Percentiles rank a stretch among this genome's conserved stretches.
These are phyloP conservation scores for Melampsora larici-populina DNA, from an alignment of 1,284 basidiomycete species.

Conservation along the genomic window DNA sequence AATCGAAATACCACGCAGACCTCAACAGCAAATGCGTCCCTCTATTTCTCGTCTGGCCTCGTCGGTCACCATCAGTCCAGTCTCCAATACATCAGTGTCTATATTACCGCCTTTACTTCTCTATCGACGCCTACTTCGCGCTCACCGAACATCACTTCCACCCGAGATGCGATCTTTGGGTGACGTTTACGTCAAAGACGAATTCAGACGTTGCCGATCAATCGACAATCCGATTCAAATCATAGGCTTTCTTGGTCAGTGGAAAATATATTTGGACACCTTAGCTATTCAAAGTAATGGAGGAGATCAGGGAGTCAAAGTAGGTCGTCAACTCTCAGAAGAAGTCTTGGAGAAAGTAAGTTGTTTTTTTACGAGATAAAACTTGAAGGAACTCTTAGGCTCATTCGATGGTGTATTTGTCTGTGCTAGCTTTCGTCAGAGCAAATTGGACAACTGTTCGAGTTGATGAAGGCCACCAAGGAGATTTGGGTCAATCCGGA, in stretches of 20 bases:
- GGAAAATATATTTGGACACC: conserved; percentile 53
- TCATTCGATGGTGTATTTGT: background rate
- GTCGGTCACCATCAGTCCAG: conserved; percentile 12
- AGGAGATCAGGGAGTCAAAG: conserved; percentile 27
- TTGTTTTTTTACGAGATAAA: background rate
- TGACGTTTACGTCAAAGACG: conserved; percentile 52
- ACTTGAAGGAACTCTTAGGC: background rate
- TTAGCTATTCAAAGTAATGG: conserved; percentile 46
- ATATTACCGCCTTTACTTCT: conserved; percentile 52
- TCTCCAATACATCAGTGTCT: conserved; percentile 44
- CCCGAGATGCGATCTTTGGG: conserved; percentile 53
- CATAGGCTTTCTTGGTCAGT: conserved; percentile 52
- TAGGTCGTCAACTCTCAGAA: conserved; percentile 48
- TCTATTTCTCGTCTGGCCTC: conserved; percentile 11
- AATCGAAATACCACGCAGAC: too few species aligned
- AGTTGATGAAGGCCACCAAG: conserved; percentile 46
- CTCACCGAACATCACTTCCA: conserved; percentile 47
- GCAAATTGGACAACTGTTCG: conserved; percentile 54
- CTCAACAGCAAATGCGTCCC: background rate
- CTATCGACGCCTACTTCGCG: conserved; percentile 51
- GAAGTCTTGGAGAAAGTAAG: conserved; percentile 43
- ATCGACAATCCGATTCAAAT: conserved; percentile 53
- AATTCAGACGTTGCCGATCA: conserved; percentile 36
- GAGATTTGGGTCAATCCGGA: conserved; percentile 40
- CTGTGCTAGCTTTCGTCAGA: conserved; percentile 50